Percentiles rank a stretch among this genome's conserved stretches.
phyloP scores from a whole-genome alignment of 352 stramenopile genomes.

The Pythium graminicola region DNA sequence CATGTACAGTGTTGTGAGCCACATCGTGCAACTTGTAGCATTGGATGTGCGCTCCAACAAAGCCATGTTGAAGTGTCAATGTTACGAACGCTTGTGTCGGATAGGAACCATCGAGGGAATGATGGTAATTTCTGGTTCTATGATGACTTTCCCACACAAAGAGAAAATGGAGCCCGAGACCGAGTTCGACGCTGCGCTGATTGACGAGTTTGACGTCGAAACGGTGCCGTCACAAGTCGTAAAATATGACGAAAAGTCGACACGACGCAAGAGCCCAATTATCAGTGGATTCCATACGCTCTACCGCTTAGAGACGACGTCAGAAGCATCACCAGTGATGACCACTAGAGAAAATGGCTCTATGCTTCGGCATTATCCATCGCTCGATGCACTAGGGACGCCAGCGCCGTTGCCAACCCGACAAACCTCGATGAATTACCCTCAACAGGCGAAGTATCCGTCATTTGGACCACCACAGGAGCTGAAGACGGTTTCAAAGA shows the following conservation, averaged over 20 bases:
- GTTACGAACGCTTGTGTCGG: no score
- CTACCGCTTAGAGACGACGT: neutral
- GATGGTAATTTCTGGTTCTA: conserved; percentile 5
- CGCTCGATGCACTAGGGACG: conserved; percentile 1
- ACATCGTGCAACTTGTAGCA: no score
- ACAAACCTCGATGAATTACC: neutral
- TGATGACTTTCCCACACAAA: neutral
- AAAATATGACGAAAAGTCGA: neutral
- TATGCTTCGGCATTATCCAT: conserved; percentile 8
- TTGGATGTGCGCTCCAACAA: no score
- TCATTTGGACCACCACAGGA: neutral
- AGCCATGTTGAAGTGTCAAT: no score
- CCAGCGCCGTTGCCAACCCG: neutral
- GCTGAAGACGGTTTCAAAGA: neutral
- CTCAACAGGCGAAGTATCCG: neutral
- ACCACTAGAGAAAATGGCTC: neutral
- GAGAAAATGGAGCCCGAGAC: conserved; percentile 27
- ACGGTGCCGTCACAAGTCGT: neutral
- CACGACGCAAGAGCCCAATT: neutral
- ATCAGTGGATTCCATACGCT: neutral
- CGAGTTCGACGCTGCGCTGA: conserved; percentile 43
- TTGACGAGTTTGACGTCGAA: conserved; percentile 57
- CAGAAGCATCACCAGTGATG: neutral
- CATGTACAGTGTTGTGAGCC: no score
- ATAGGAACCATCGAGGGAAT: conserved; percentile 3